Base-by-base conservation (phyloP, 2,329 filamentous ascomycete species). In the Endoconidiophora laricicola region DNA sequence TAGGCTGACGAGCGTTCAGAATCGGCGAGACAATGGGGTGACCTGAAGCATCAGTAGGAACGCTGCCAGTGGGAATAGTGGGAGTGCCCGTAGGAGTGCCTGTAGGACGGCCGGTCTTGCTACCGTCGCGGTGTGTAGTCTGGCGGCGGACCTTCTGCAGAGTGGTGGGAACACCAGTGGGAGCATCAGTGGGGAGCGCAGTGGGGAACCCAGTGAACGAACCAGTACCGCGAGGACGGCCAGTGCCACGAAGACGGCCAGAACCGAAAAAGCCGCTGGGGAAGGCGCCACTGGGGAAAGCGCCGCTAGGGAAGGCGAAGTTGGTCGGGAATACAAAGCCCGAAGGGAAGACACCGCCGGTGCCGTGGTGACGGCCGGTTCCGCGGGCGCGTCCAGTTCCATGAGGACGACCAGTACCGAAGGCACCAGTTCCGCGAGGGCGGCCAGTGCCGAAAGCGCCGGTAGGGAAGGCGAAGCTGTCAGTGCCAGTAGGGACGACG, bases 91-190 rank as follows among this genome's bases (percentile, higher is more conserved):
- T n/a, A 36, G 26, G 39, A 3, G 42, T 9, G 20, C 48, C 48
- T 2, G 48, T 22, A 6, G 26, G 26, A 26, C 18, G 23, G 2
- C 24, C 24, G 6, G 41, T n/a, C 1, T 33, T 18, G 40, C 18
- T 39, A 12, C 18, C 29, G 23, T 24, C n/a, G 44, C 16, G 42
- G 26, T 14, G 29, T 29, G 24, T 29, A 40, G 36, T 40, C 49
- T 44, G 46, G 41, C 41, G 47, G n/a, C 36, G 42, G 39, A 49
- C 47, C 46, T 38, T 52, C 46, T 23, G 23, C 24, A 45, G 33
- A 14, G 50, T 48, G 44, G 50, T 49, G 39, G 37, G 37, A 37
- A 39, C 10, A 18, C 48, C 29, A 12, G 48, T 23, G n/a, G 50
- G 45, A 29, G 22, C 18, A 40, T 20, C 40, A 12, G 29, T 23